Conservation (phyloP, 257 asterid genomes). For the Linaria vulgaris region DNA sequence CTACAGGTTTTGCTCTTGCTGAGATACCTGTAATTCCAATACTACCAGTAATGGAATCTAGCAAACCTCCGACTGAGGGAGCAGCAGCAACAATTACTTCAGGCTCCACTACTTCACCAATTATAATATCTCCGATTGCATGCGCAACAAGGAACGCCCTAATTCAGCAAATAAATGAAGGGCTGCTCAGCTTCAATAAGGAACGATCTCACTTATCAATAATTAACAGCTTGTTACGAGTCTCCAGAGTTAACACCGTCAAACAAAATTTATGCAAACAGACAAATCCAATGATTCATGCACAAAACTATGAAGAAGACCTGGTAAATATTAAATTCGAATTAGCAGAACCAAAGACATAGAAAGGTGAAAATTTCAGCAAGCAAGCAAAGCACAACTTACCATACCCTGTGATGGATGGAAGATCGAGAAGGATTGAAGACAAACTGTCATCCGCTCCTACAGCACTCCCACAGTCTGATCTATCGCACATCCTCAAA, state of each 20-base stretch:
- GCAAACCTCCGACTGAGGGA: slow-evolving; percentile 90
- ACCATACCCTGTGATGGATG: slow-evolving; percentile 99
- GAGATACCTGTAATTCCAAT: slow-evolving; percentile 82
- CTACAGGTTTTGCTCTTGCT: slow-evolving; percentile 82
- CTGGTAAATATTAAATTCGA: not conserved
- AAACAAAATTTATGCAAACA: slow-evolving; percentile 5
- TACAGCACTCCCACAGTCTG: slow-evolving; percentile 80
- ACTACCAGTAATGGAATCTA: slow-evolving; percentile 95
- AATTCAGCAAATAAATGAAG: slow-evolving; percentile 32
- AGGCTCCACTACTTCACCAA: slow-evolving; percentile 80
- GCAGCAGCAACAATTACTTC: slow-evolving; percentile 77
- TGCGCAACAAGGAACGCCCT: slow-evolving; percentile 83
- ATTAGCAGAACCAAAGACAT: slow-evolving; percentile 19
- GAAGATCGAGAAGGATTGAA: slow-evolving; percentile 75
- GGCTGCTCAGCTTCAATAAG: slow-evolving; percentile 15
- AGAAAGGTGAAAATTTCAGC: slow-evolving; percentile 8
- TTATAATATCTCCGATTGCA: slow-evolving; percentile 72
- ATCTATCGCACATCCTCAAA: slow-evolving; percentile 60
- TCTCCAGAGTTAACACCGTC: slow-evolving; percentile 3
- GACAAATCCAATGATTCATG: not conserved
- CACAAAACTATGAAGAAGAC: slow-evolving; percentile 17
- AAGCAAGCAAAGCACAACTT: slow-evolving; percentile 40
- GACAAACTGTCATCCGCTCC: slow-evolving; percentile 74
- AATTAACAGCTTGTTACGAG: slow-evolving; percentile 8
- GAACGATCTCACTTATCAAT: slow-evolving; percentile 22